Evolutionary conservation across 495 filamentous ascomycete genomes (phyloP).

Genomic region (Hypoxylon subgilvum): DNA sequence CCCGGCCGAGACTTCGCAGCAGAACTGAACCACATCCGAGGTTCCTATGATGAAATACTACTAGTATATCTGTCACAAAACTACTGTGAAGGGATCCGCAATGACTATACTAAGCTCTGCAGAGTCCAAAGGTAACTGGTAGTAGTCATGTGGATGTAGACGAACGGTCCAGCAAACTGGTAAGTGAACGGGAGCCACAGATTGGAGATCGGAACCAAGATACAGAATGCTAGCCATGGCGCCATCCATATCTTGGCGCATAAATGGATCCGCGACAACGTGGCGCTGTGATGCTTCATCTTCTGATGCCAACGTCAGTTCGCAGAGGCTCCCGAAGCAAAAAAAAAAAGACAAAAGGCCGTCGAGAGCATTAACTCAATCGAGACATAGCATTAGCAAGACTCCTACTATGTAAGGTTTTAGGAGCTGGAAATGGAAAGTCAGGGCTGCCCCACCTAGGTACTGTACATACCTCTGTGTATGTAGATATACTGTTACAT

Average conservation of each 20-base stretch:
- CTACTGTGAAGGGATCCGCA: not conserved
- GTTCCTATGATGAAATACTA: not conserved
- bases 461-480: no score
- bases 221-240: not conserved
- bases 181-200: not conserved
- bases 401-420: slow-evolving; percentile 16
- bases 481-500: slow-evolving; percentile 31
- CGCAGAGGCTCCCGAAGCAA: slow-evolving; percentile 15
- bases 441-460: slow-evolving; percentile 12
- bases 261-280: slow-evolving; percentile 27
- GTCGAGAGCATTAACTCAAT: slow-evolving; percentile 15
- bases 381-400: slow-evolving; percentile 9
- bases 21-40: not conserved
- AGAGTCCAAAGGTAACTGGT: not conserved
- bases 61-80: no score
- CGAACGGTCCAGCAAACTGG: not conserved
- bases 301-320: not conserved
- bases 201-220: slow-evolving; percentile 4
- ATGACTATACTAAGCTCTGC: not conserved
- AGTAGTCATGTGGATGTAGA: not conserved
- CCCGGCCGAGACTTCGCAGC: not conserved
- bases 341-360: not conserved
- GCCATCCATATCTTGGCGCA: slow-evolving; percentile 23
- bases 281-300: slow-evolving; percentile 15
- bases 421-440: slow-evolving; percentile 27